phyloP scores from a whole-genome alignment of 768 basidiomycete genomes.

The Boletellus ananiceps region DNA sequence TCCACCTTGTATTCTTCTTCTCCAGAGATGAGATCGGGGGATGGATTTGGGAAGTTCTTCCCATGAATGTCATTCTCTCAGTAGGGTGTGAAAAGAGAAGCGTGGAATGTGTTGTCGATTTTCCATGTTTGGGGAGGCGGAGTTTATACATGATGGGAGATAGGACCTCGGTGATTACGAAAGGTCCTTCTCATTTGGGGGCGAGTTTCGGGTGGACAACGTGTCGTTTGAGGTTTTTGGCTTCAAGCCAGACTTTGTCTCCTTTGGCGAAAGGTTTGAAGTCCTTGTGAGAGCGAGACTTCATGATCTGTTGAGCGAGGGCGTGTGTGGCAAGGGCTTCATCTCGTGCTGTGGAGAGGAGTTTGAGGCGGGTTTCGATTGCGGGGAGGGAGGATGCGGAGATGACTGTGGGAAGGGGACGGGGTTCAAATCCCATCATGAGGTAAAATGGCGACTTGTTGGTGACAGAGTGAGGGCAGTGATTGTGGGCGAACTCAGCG shows the following conservation, averaged over 20 bases:
- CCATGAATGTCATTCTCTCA: neutral
- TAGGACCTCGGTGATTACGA: neutral
- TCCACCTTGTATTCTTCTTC: constrained; percentile 2
- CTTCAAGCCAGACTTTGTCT: constrained; percentile 3
- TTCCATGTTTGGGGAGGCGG: too few relatives aligned
- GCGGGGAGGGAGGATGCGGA: neutral
- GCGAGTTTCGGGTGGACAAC: neutral
- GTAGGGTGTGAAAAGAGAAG: neutral
- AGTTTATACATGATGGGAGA: neutral
- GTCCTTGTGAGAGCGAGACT: accelerated
- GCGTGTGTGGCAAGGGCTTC: neutral
- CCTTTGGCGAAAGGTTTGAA: neutral
- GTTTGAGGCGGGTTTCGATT: neutral
- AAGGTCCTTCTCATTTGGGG: neutral
- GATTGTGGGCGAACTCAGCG: constrained; percentile 1
- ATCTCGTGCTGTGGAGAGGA: neutral
- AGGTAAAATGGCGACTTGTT: too few relatives aligned
- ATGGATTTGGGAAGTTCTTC: neutral
- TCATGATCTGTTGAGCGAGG: neutral
- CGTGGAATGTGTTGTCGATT: neutral
- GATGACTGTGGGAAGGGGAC: too few relatives aligned
- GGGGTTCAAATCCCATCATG: too few relatives aligned
- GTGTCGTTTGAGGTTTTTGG: neutral
- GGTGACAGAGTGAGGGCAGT: too few relatives aligned
- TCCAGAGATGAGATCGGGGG: neutral